Evolutionary conservation across 176 grass and related monocot genomes (phyloP), one percentile per base, ranked within the genome.

Genomic region (Oryza australiensis): DNA sequence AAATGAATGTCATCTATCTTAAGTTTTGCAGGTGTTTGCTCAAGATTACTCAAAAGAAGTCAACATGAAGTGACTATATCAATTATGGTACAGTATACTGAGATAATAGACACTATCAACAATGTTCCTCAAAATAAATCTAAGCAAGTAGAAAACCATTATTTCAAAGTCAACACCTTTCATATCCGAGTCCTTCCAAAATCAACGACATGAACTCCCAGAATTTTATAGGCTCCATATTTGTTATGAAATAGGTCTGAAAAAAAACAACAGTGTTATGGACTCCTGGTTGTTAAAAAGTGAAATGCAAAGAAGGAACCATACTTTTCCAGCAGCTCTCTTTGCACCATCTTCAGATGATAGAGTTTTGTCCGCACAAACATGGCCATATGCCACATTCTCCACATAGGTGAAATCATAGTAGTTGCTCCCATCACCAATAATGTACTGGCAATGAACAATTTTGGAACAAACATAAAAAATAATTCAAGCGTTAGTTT

Each of bases 201-300:
- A 98, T 87, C 74, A 99, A 83, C 71, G 96, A 99, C 82, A 99
- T 92, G 66, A 99, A 99, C 85, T 93, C 96, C 96, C 96, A 95
- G 83, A 99, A 99, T 79, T 99, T 93, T 67, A 99, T 95, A 64
- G 96, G 93, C 43, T 95, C 91, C 87, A 70, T 87, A 85, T 99
- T 95, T 87, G 93, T 99, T 88, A 99, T 93, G 80, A 99, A 95
- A 84, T 93, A 99, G 38, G 93, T 73, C 96, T 99, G 70, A 66
- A 84, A 43, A 85, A 80, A 20, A 75, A 75, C 72, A 53, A 79
- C 49, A 40, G 42, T 64, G 24, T 66, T 37, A 79, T 35, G 53
- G 15, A 78, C 74, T 65, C 41, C 75, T 75, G 24, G 64, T 23
- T 59, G 5, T 59, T 9, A 59, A n/a, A n/a, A 75, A 27, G 18